Evolutionary conservation across 495 filamentous ascomycete genomes (phyloP).

Genomic region (Hamigera avellanea): DNA sequence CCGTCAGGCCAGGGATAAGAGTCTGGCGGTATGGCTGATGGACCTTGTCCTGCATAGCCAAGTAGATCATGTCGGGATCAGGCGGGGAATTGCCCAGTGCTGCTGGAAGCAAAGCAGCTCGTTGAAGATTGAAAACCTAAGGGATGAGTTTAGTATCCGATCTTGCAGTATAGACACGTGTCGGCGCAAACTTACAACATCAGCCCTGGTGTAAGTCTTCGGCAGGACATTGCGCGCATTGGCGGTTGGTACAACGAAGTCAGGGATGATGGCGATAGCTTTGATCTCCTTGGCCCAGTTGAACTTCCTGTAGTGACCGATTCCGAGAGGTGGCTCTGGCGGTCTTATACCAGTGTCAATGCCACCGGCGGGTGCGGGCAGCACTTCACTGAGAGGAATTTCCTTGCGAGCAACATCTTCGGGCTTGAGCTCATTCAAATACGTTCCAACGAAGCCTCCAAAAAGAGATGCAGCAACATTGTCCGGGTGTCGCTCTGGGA

Average conservation of each 20-base stretch:
- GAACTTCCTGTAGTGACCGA: slow-evolving; percentile 90
- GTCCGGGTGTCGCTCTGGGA: slow-evolving; percentile 80
- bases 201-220: slow-evolving; percentile 56
- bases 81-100: slow-evolving; percentile 80
- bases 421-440: slow-evolving; percentile 78
- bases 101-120: slow-evolving; percentile 75
- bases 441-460: slow-evolving; percentile 94
- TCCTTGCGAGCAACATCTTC: slow-evolving; percentile 77
- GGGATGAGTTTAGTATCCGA: slow-evolving; percentile 1
- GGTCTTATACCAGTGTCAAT: slow-evolving; percentile 74
- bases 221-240: slow-evolving; percentile 78
- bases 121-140: slow-evolving; percentile 85
- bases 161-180: too few species aligned
- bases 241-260: slow-evolving; percentile 87
- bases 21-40: slow-evolving; percentile 89
- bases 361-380: slow-evolving; percentile 77
- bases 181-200: slow-evolving; percentile 62
- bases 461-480: slow-evolving; percentile 92
- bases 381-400: slow-evolving; percentile 90
- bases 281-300: slow-evolving; percentile 88
- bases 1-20: slow-evolving; percentile 82
- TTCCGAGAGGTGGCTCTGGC: slow-evolving; percentile 76
- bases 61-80: slow-evolving; percentile 84
- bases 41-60: slow-evolving; percentile 95
- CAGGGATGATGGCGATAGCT: slow-evolving; percentile 84